These are phyloP conservation scores for Xylaria sp. DNA, from an alignment of 2,329 filamentous ascomycete species.

Conservation along the genomic window DNA sequence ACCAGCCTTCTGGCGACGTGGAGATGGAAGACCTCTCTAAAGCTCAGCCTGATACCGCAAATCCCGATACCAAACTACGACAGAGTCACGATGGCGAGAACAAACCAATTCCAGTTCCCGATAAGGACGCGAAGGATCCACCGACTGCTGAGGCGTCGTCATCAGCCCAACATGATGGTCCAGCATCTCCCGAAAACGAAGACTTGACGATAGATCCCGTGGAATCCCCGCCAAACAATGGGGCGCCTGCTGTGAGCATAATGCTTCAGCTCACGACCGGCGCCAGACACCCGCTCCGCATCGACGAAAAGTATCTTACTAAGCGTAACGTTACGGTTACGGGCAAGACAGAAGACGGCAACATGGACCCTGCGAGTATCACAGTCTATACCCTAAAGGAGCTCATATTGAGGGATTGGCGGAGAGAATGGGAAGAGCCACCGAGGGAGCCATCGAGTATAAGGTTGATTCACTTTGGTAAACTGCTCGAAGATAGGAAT, in stretches of 20 bases:
- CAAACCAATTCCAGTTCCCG: conserved; percentile 38
- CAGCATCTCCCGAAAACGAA: conserved; percentile 43
- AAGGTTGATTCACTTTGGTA: conserved; percentile 90
- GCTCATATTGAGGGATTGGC: conserved; percentile 92
- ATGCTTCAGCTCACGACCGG: conserved; percentile 83
- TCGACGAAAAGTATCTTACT: conserved; percentile 85
- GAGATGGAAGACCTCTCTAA: conserved; percentile 48
- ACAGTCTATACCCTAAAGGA: conserved; percentile 95
- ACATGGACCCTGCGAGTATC: conserved; percentile 84
- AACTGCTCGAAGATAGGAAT: conserved; percentile 88
- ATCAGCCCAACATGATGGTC: conserved; percentile 49
- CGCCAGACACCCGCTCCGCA: conserved; percentile 86
- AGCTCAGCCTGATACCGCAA: conserved; percentile 40
- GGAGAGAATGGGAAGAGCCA: conserved; percentile 88
- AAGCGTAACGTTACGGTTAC: conserved; percentile 83
- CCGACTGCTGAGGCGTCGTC: conserved; percentile 38
- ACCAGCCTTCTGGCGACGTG: conserved; percentile 44
- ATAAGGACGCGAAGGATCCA: conserved; percentile 42
- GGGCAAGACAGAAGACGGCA: conserved; percentile 67
- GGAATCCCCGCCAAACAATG: conserved; percentile 41
- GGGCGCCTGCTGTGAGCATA: conserved; percentile 70
- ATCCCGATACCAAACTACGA: conserved; percentile 34
- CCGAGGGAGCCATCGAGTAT: conserved; percentile 90
- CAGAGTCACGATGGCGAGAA: conserved; percentile 39
- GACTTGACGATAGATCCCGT: conserved; percentile 51